These are phyloP conservation scores for Pulveroboletus ravenelii DNA, from an alignment of 768 basidiomycete genomes.

Conservation along the genomic window DNA sequence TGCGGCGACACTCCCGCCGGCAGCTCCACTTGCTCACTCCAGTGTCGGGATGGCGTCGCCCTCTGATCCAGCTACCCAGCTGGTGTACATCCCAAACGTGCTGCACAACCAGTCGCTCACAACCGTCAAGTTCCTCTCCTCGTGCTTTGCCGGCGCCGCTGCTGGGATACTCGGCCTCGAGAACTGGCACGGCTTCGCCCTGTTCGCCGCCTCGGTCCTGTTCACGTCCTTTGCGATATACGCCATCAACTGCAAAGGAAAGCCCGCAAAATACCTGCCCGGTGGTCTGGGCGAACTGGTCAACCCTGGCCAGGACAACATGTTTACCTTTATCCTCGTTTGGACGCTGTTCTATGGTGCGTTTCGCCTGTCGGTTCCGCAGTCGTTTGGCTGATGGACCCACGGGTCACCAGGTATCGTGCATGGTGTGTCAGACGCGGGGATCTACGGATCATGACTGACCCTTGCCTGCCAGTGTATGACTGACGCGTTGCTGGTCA, in stretches of 20 bases:
- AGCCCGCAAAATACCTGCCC: conserved; percentile 56
- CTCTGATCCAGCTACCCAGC: conserved; percentile 49
- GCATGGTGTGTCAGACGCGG: conserved; percentile 36
- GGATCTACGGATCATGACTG: conserved; percentile 4
- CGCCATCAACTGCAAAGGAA: conserved; percentile 65
- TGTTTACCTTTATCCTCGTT: conserved; percentile 84
- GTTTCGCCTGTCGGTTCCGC: conserved; percentile 24
- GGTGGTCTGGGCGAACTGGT: conserved; percentile 64
- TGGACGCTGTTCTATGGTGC: conserved; percentile 93
- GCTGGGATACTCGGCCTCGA: conserved; percentile 88
- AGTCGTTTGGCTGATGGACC: background rate
- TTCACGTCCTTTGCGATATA: conserved; percentile 64
- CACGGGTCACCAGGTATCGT: conserved; percentile 39
- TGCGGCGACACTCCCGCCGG: too few species aligned
- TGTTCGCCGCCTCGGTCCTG: conserved; percentile 67
- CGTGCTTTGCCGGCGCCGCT: conserved; percentile 82
- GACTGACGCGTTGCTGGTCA: conserved; percentile 5
- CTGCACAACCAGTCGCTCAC: conserved; percentile 55
- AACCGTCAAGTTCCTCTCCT: conserved; percentile 73
- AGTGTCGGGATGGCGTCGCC: conserved; percentile 41
- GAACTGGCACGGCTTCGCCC: conserved; percentile 75
- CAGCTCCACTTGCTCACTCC: too few species aligned
- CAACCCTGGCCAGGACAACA: conserved; percentile 86
- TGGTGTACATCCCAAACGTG: conserved; percentile 64
- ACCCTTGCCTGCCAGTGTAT: conserved; percentile 34